Evolutionary conservation across 805 yeast genomes (phyloP).

Genomic region (Groenewaldozyma tartarivorans): DNA sequence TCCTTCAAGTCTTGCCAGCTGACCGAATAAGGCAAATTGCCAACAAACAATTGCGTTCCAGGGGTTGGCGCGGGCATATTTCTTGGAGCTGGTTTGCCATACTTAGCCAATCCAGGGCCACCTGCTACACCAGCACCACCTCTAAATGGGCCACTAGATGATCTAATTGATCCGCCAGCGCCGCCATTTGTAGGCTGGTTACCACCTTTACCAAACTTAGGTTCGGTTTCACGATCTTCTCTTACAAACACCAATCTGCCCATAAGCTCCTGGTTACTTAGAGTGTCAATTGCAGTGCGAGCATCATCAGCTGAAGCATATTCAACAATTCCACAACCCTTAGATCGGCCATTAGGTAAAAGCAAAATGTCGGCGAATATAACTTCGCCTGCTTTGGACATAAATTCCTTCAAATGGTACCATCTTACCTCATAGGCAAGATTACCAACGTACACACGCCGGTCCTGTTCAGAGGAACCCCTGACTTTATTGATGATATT

Average conservation of each 20-base stretch:
- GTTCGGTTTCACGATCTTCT: slow-evolving; percentile 50
- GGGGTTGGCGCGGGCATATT: slow-evolving; percentile 23
- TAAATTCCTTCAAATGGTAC: slow-evolving; percentile 31
- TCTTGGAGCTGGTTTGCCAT: slow-evolving; percentile 8
- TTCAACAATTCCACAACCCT: slow-evolving; percentile 59
- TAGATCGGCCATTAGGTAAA: slow-evolving; percentile 64
- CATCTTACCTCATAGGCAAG: slow-evolving; percentile 30
- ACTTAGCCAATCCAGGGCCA: slow-evolving; percentile 18
- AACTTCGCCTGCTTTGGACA: slow-evolving; percentile 47
- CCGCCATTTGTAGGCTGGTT: slow-evolving; percentile 18
- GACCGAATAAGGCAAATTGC: slow-evolving; percentile 72
- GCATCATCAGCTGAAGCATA: slow-evolving; percentile 59
- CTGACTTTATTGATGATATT: neutral
- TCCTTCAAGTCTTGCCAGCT: slow-evolving; percentile 84
- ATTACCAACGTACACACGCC: slow-evolving; percentile 36
- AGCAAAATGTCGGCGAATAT: slow-evolving; percentile 77
- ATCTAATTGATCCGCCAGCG: slow-evolving; percentile 13
- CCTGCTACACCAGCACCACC: slow-evolving; percentile 13
- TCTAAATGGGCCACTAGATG: slow-evolving; percentile 17
- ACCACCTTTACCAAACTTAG: slow-evolving; percentile 17
- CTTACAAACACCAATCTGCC: slow-evolving; percentile 84
- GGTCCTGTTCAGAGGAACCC: slow-evolving; percentile 24
- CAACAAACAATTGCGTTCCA: slow-evolving; percentile 54
- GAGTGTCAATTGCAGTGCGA: slow-evolving; percentile 56
- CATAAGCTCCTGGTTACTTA: slow-evolving; percentile 51